phyloP scores from a whole-genome alignment of 2,329 filamentous ascomycete genomes.

The Aspergillus tanneri region DNA sequence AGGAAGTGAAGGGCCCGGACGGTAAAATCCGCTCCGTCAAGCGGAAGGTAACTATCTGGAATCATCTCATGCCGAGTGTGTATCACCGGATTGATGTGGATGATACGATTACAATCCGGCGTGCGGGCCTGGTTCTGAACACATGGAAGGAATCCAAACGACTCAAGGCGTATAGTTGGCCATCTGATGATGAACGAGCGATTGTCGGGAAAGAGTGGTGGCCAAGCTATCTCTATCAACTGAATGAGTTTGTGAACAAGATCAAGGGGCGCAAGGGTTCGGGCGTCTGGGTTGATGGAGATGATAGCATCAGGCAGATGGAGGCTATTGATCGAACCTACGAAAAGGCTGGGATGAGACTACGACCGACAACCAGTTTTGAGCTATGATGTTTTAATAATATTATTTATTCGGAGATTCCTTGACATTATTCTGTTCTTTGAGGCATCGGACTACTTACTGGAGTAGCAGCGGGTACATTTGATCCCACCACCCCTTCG shows the following conservation, averaged over 20 bases:
- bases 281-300: constrained; percentile 43
- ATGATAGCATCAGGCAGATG: constrained; percentile 49
- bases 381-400: no score
- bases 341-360: constrained; percentile 38
- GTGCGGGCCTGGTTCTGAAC: constrained; percentile 9
- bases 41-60: constrained; percentile 21
- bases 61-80: constrained; percentile 19
- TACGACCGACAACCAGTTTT: constrained; percentile 14
- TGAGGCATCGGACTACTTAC: no score
- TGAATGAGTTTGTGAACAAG: constrained; percentile 52
- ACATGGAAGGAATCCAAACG: constrained; percentile 19
- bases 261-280: constrained; percentile 40
- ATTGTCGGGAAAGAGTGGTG: constrained; percentile 46
- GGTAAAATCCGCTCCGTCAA: constrained; percentile 3
- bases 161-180: constrained; percentile 22
- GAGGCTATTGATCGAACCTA: constrained; percentile 51
- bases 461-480: no score
- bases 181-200: constrained; percentile 26
- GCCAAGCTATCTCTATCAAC: constrained; percentile 49
- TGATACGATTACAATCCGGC: constrained; percentile 7
- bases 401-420: no score
- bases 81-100: constrained; percentile 16
- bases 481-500: no score
- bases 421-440: no score
- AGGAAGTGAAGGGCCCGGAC: constrained; percentile 6